Base-by-base conservation (phyloP, 306 rosid species). In the Luffa aegyptiaca region DNA sequence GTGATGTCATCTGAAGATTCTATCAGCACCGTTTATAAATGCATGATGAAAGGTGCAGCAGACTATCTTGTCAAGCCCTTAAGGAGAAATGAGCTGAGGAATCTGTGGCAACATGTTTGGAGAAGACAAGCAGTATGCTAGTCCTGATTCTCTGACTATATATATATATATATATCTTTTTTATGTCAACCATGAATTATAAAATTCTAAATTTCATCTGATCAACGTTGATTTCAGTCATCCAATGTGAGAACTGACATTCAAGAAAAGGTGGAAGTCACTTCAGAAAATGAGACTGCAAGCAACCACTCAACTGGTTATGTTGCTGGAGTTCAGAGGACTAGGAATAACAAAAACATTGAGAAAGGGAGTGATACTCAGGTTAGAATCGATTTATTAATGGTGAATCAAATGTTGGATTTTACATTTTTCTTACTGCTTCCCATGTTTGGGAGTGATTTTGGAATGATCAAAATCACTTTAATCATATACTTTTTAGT, bases 21-120 rank as follows among this genome's bases (percentile, higher is more conserved):
- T 57, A 77, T 93, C 49, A 88, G 87, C 81, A 96, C 96, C 5
- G 99, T 93, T 33, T 96, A 88, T 85, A 91, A 89, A 74, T 96
- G 98, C 87, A 96, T 96, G 99, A 79, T 77, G 83, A 88, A 90
- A 85, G 99, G 99, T 79, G 99, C 97, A 46, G 92, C 94, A 75
- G 99, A 95, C 80, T 95, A 93, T 90, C 97, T 95, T 79, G 96
- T 95, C 49, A 95, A 95, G 86, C 99, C 99, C 10, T 63, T 95
- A 42, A 86, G 99, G 79, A 95, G 85, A 84, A 95, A 95, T 84
- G 97, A 95, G 81, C 87, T 95, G 85, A 89, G 90, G 79, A 91
- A 96, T 85, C 83, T 96, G 76, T 96, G 99, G 99, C 99, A 93
- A 86, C 99, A 96, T 89, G 99, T 96, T 83, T 93, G 99, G 99